A percentile compares a stretch with the other conserved stretches of the same genome.
Conservation (phyloP, 192 early-diverging fungal genomes). For the Backusella tarrabulga region DNA sequence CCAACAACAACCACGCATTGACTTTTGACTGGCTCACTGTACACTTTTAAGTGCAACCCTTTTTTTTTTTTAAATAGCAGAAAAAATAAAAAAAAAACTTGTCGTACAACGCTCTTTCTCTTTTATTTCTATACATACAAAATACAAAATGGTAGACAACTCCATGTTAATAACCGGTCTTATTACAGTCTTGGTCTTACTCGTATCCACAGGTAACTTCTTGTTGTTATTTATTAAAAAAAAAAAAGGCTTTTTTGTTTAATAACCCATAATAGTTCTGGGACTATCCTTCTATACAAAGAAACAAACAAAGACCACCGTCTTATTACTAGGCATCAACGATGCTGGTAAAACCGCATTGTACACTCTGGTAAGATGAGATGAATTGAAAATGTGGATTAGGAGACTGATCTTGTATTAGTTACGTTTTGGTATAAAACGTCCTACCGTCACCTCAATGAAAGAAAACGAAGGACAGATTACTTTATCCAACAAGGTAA, state of each 20-base stretch:
- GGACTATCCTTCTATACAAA: slow-evolving; percentile 14
- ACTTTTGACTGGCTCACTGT: too few relatives aligned
- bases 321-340: slow-evolving; percentile 28
- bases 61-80: too few relatives aligned
- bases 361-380: slow-evolving; percentile 23
- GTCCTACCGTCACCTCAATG: slow-evolving; percentile 65
- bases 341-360: slow-evolving; percentile 37
- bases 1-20: too few relatives aligned
- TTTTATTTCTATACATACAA: too few relatives aligned
- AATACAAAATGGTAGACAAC: neutral
- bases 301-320: slow-evolving; percentile 20
- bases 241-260: too few relatives aligned
- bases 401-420: slow-evolving; percentile 15
- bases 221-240: neutral
- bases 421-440: slow-evolving; percentile 47
- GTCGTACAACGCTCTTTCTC: too few relatives aligned
- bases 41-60: too few relatives aligned
- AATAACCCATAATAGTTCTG: neutral
- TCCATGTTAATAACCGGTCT: neutral
- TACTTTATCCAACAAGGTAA: slow-evolving; percentile 41
- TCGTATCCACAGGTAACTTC: neutral
- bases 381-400: neutral
- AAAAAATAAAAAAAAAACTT: too few relatives aligned
- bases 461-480: slow-evolving; percentile 67
- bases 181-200: neutral